phyloP scores from a whole-genome alignment of 2,329 filamentous ascomycete genomes.

The Setomelanomma holmii region DNA sequence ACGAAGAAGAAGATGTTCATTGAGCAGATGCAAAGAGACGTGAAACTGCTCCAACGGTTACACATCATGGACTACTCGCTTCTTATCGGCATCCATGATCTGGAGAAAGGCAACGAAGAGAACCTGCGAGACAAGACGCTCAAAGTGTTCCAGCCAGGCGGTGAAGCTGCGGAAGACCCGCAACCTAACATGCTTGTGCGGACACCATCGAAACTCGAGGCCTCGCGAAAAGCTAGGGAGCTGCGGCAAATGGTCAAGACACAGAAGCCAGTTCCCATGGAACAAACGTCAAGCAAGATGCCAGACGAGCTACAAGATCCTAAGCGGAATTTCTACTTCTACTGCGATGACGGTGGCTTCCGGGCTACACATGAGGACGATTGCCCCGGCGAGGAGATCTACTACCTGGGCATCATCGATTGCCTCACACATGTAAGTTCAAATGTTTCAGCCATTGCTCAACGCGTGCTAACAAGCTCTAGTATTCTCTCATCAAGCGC shows the following conservation, averaged over 20 bases:
- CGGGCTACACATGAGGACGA: conserved; percentile 92
- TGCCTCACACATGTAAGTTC: conserved; percentile 89
- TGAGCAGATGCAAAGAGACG: conserved; percentile 86
- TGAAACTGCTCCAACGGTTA: conserved; percentile 81
- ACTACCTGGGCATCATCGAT: conserved; percentile 98
- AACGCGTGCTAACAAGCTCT: conserved; percentile 31
- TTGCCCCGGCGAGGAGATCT: conserved; percentile 84
- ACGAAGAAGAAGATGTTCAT: conserved; percentile 88
- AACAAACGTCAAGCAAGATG: conserved; percentile 82
- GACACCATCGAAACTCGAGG: conserved; percentile 93
- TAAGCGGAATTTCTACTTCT: conserved; percentile 82
- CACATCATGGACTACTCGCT: conserved; percentile 99
- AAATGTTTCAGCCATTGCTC: neutral
- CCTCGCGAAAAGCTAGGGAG: conserved; percentile 86
- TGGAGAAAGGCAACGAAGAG: conserved; percentile 90
- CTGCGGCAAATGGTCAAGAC: conserved; percentile 90
- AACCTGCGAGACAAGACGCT: conserved; percentile 89
- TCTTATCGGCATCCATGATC: conserved; percentile 90
- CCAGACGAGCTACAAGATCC: conserved; percentile 77
- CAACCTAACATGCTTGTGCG: conserved; percentile 76
- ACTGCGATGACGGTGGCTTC: conserved; percentile 92
- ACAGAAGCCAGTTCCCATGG: conserved; percentile 92
- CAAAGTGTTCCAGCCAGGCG: conserved; percentile 91
- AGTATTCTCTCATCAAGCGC: conserved; percentile 96
- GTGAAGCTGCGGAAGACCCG: conserved; percentile 60